phyloP scores from a whole-genome alignment of 2,329 filamentous ascomycete genomes.

The Neurospora sp. region DNA sequence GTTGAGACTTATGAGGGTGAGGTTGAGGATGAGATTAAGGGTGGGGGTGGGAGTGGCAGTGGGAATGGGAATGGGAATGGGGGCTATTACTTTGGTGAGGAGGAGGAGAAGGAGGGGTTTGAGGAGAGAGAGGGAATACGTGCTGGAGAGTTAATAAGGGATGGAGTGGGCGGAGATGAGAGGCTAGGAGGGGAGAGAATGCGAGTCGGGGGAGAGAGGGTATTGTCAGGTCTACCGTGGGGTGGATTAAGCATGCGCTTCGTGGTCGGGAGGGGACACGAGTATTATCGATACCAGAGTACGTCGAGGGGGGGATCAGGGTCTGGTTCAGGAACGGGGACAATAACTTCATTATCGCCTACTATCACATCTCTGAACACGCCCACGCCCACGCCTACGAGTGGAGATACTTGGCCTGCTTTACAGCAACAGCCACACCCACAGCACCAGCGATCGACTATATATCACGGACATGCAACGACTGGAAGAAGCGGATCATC shows the following conservation, averaged over 20 bases:
- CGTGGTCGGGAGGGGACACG: slow-evolving; percentile 40
- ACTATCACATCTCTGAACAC: not conserved
- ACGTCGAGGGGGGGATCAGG: not conserved
- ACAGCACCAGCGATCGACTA: not conserved
- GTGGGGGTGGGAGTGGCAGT: too few relatives aligned
- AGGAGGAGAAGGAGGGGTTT: not conserved
- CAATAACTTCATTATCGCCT: too few relatives aligned
- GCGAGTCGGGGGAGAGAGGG: slow-evolving; percentile 17
- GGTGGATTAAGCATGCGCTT: slow-evolving; percentile 55
- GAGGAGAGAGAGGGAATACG: too few relatives aligned
- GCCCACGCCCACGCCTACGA: not conserved
- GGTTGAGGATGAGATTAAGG: too few relatives aligned
- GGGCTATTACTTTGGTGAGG: too few relatives aligned
- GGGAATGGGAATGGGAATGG: too few relatives aligned
- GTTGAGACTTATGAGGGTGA: too few relatives aligned
- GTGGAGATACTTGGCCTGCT: too few relatives aligned
- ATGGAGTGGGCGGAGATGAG: not conserved
- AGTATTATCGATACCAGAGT: slow-evolving; percentile 17
- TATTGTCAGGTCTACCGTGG: slow-evolving; percentile 61
- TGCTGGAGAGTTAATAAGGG: too few relatives aligned
- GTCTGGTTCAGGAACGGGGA: not conserved
- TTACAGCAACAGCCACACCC: too few relatives aligned
- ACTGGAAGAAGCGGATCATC: not conserved
- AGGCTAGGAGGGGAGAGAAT: too few relatives aligned
- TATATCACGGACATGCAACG: not conserved